phyloP scores from a whole-genome alignment of 495 filamentous ascomycete genomes.

The Oidiodendron maius region DNA sequence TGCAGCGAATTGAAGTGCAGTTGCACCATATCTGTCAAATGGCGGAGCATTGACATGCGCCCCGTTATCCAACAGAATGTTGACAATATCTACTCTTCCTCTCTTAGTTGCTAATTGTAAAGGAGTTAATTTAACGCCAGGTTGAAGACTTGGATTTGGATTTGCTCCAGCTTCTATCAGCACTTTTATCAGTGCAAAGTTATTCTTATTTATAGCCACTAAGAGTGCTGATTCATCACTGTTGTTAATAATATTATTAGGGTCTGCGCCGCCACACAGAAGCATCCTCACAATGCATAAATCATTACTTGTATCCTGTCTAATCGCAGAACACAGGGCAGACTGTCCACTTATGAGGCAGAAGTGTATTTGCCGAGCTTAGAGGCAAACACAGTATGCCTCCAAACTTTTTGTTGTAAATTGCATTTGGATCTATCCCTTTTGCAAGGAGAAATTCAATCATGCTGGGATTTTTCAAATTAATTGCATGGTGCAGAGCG shows the following conservation, averaged over 20 bases:
- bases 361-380: not conserved
- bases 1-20: constrained; percentile 30
- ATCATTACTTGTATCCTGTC: not conserved
- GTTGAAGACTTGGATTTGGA: not conserved
- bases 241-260: constrained; percentile 3
- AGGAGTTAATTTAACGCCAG: constrained; percentile 28
- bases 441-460: constrained; percentile 25
- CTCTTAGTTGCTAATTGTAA: constrained; percentile 35
- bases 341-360: constrained; percentile 1
- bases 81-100: constrained; percentile 40
- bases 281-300: constrained; percentile 4
- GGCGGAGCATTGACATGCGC: constrained; percentile 3
- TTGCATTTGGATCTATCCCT: constrained; percentile 25
- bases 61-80: constrained; percentile 30
- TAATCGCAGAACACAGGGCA: constrained; percentile 7
- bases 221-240: constrained; percentile 4
- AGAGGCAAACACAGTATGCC: not conserved
- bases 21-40: constrained; percentile 8
- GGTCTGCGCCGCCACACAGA: constrained; percentile 3
- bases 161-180: constrained; percentile 7
- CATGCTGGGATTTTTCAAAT: constrained; percentile 9
- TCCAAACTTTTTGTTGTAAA: constrained; percentile 1
- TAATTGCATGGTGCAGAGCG: constrained; percentile 4
- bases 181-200: constrained; percentile 3
- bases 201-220: constrained; percentile 2